These are phyloP conservation scores for Aspergillus awamori DNA, from an alignment of 2,329 filamentous ascomycete species.

Conservation along the genomic window DNA sequence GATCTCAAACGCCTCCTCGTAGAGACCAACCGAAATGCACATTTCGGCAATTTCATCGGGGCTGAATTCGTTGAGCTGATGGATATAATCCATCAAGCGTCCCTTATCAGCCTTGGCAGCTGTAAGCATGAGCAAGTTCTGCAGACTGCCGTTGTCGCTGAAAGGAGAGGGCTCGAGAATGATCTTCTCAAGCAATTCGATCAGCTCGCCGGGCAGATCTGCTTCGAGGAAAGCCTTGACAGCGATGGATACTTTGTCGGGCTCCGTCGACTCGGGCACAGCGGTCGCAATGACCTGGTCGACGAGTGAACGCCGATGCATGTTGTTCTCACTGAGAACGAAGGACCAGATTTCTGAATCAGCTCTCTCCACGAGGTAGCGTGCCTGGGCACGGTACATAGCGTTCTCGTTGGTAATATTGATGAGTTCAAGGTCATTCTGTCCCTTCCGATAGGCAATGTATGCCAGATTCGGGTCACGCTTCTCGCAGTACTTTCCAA, in stretches of 20 bases:
- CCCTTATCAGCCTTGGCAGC: conserved; percentile 95
- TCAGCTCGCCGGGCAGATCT: conserved; percentile 89
- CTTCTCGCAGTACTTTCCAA: conserved; percentile 99
- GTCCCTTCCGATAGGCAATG: conserved; percentile 93
- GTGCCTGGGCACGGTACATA: conserved; percentile 99
- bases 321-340: conserved; percentile 92
- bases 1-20: conserved; percentile 96
- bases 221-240: conserved; percentile 90
- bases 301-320: conserved; percentile 88
- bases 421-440: conserved; percentile 96
- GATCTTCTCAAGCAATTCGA: conserved; percentile 98
- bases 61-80: conserved; percentile 84
- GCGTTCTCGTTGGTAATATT: conserved; percentile 98
- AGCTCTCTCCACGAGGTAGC: conserved; percentile 88
- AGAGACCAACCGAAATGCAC: conserved; percentile 91
- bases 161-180: conserved; percentile 99
- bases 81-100: conserved; percentile 94
- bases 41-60: conserved; percentile 90
- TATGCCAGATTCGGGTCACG: conserved; percentile 93
- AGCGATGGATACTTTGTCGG: conserved; percentile 90
- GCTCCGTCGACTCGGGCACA: conserved; percentile 88
- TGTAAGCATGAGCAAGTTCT: conserved; percentile 95
- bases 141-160: conserved; percentile 94
- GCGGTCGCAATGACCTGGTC: conserved; percentile 96
- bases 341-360: conserved; percentile 93